Evolutionary conservation across 257 asterid species (phyloP), one percentile per base, ranked within the genome.

Genomic region (Nicotiana tabacum): DNA sequence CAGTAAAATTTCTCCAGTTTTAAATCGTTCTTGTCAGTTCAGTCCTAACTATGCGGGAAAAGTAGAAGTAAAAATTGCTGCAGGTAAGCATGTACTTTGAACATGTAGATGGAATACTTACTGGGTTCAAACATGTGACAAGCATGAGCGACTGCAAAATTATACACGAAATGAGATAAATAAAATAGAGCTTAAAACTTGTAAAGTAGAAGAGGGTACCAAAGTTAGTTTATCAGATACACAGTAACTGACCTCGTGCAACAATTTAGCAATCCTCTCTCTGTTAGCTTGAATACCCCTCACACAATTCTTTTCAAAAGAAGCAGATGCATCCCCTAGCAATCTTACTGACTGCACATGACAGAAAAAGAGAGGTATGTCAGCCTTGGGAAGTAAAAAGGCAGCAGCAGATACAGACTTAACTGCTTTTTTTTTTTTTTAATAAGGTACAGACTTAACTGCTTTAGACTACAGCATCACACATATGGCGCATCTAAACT

Each of bases 121-220:
- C 99, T 3, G 98, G 99, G 86, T 96, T 96, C 86, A 96, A 91
- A 69, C 98, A 92, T 70, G 98, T 96, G 84, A 96, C 98, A 0
- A 96, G 97, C 99, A 96, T 96, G 90, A 96, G 98, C 4, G 99
- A 96, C 99, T 96, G 97, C 91, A 87, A 88, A 24, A 58, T 24
- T 74, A 84, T 65, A 77, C 24, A 78, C 51, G 82, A 51, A 66
- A 60, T 37, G 39, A 74, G 29, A 78, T 80, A 65, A 80, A 84
- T 21, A 21, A 21, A 21, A 21, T 21, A 21, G 21, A 21, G 21
- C 21, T 21, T 21, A 21, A 21, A 21, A 21, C 21, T 21, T 21
- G 46, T 67, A 18, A 62, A 27, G 62, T 43, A 30, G 67, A n/a
- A 77, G 77, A 84, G 57, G 9, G 27, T 78, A 79, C 18, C 46